phyloP scores from a whole-genome alignment of 2,329 filamentous ascomycete genomes.

The Emericellopsis cladophorae region DNA sequence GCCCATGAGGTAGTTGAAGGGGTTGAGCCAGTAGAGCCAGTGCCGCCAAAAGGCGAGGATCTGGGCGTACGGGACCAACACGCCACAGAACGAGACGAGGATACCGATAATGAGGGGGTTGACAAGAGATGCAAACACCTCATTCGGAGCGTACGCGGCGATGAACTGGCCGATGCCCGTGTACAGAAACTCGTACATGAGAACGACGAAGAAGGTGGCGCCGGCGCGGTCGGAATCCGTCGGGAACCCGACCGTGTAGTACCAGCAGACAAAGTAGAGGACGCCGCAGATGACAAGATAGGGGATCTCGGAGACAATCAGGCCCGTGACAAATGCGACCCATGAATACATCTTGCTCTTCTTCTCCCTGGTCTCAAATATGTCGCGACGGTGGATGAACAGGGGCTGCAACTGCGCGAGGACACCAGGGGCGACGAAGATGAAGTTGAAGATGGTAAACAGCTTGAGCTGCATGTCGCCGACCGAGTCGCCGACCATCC shows the following conservation, averaged over 20 bases:
- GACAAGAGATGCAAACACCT: constrained; percentile 43
- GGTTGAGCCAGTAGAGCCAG: constrained; percentile 51
- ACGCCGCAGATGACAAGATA: constrained; percentile 30
- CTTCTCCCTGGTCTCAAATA: constrained; percentile 46
- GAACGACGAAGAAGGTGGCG: constrained; percentile 38
- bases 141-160: constrained; percentile 50
- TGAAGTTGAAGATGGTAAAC: constrained; percentile 51
- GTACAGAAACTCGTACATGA: constrained; percentile 48
- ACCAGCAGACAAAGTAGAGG: constrained; percentile 42
- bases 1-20: constrained; percentile 49
- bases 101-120: constrained; percentile 44
- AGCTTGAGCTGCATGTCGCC: constrained; percentile 39
- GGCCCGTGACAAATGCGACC: constrained; percentile 42
- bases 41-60: constrained; percentile 55
- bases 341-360: constrained; percentile 50
- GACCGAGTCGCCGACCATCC: constrained; percentile 40
- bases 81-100: constrained; percentile 61
- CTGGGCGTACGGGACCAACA: constrained; percentile 53
- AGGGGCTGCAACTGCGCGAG: constrained; percentile 46
- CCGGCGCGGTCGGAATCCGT: constrained; percentile 30
- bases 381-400: constrained; percentile 42
- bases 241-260: constrained; percentile 42
- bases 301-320: constrained; percentile 33
- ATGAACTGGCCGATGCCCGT: constrained; percentile 49
- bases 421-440: constrained; percentile 46